A percentile compares a stretch with the other conserved stretches of the same genome.
Evolutionary conservation across 257 asterid species (phyloP).

Genomic region (Thymus mandschuricus): DNA sequence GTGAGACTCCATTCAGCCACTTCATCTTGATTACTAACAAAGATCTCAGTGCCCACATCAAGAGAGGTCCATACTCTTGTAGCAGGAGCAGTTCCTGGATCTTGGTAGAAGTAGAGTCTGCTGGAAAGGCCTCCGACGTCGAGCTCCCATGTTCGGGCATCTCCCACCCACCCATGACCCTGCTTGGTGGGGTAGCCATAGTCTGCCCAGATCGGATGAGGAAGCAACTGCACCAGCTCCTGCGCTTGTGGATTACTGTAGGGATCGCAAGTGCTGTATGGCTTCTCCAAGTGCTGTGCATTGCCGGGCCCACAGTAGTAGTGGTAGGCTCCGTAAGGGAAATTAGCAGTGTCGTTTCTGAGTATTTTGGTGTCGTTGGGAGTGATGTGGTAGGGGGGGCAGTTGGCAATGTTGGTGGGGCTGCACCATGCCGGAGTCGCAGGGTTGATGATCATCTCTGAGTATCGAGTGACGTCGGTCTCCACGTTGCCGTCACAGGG

Average conservation of each 20-base stretch:
- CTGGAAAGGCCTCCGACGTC: conserved; percentile 75
- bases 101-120: conserved; percentile 75
- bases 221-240: conserved; percentile 66
- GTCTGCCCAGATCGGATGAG: conserved; percentile 74
- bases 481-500: conserved; percentile 67
- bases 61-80: conserved; percentile 78
- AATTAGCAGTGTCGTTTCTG: conserved; percentile 52
- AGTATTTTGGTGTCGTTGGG: conserved; percentile 49
- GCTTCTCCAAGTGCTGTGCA: conserved; percentile 57
- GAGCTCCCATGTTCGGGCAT: conserved; percentile 60
- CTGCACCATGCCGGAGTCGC: conserved; percentile 62
- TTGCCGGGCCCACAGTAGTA: conserved; percentile 72
- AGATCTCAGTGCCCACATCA: conserved; percentile 80
- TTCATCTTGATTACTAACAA: conserved; percentile 65
- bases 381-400: conserved; percentile 71
- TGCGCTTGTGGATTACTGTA: conserved; percentile 75
- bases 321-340: conserved; percentile 71
- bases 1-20: conserved; percentile 78
- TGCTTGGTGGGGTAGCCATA: conserved; percentile 71
- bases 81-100: conserved; percentile 65
- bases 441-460: conserved; percentile 72
- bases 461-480: conserved; percentile 64
- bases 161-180: conserved; percentile 68
- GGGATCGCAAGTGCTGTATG: conserved; percentile 63
- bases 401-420: conserved; percentile 47